Base-by-base conservation (phyloP, 345 rosid species). In the Nephelium lappaceum region DNA sequence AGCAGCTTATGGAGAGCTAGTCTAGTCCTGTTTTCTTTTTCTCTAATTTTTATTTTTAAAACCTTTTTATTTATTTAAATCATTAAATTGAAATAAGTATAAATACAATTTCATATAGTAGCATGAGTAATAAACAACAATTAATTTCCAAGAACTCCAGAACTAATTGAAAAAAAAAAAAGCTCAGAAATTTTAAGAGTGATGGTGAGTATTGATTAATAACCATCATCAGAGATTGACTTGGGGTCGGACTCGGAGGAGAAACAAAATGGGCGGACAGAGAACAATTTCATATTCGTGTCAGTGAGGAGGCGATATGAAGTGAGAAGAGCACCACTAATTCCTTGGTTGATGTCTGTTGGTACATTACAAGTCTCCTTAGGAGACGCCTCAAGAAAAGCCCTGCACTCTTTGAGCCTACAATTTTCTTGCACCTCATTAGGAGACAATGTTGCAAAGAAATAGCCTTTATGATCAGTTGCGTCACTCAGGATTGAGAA, bases 261-360 rank as follows among this genome's bases (percentile, higher is more conserved):
- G 86, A 87, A 91, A 47, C 79, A 81, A 80, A 93, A 93, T 75
- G 92, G 93, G 1, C 87, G 89, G 3, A 88, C 87, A 3, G 93
- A 84, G 87, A 88, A 93, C 72, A 90, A 78, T 71, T 88, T 89
- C 80, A 85, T 87, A 21, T 80, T 89, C 71, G 81, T 89, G 14
- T 78, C 64, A 23, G 16, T 60, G 3, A 88, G 68, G 77, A 71
- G 81, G 47, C 78, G 82, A 77, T 81, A 73, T 1, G 80, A 79
- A 42, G 77, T 71, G 49, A 93, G 91, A 69, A 81, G 85, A 61
- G 91, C 89, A 62, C 95, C 95, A 0, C 74, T 72, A 18, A 84
- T 77, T n/a, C 92, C 94, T 10, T 79, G 65, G 88, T 93, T 91
- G 19, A 78, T 85, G 58, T 91, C 91, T 0, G 89, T 85, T 15